Conservation (phyloP, 768 basidiomycete species). For the Strobilomyces echinocephalus region DNA sequence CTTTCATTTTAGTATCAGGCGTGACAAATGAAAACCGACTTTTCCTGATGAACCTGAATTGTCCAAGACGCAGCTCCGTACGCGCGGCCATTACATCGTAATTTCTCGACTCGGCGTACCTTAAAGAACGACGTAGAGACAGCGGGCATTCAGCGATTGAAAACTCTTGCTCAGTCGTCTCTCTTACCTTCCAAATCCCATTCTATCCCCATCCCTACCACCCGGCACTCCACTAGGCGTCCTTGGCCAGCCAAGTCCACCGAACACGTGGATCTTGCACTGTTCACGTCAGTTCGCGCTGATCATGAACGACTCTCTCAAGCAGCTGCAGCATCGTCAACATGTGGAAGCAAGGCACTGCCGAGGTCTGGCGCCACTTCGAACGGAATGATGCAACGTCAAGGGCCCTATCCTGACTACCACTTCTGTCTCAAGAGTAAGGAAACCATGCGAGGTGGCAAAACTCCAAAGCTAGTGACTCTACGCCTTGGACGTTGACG, state of each 20-base stretch:
- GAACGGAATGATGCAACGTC: constrained; percentile 54
- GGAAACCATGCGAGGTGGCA: constrained; percentile 38
- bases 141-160: no score
- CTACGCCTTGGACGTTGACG: constrained; percentile 5
- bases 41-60: no score
- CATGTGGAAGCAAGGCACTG: constrained; percentile 60
- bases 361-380: constrained; percentile 44
- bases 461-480: constrained; percentile 20
- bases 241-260: constrained; percentile 52
- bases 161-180: no score
- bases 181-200: no score
- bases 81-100: no score
- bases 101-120: no score
- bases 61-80: no score
- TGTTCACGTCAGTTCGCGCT: constrained; percentile 50
- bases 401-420: constrained; percentile 49
- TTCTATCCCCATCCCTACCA: constrained; percentile 6
- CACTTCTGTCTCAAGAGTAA: constrained; percentile 54
- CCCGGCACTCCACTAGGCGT: constrained; percentile 1
- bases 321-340: constrained; percentile 54
- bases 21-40: no score
- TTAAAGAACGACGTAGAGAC: no score
- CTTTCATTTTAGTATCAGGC: no score
- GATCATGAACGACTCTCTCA: constrained; percentile 40
- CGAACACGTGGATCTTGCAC: constrained; percentile 82